Evolutionary conservation across 495 filamentous ascomycete genomes (phyloP), one percentile per base, ranked within the genome.

Genomic region (Corynascus novoguineensis): DNA sequence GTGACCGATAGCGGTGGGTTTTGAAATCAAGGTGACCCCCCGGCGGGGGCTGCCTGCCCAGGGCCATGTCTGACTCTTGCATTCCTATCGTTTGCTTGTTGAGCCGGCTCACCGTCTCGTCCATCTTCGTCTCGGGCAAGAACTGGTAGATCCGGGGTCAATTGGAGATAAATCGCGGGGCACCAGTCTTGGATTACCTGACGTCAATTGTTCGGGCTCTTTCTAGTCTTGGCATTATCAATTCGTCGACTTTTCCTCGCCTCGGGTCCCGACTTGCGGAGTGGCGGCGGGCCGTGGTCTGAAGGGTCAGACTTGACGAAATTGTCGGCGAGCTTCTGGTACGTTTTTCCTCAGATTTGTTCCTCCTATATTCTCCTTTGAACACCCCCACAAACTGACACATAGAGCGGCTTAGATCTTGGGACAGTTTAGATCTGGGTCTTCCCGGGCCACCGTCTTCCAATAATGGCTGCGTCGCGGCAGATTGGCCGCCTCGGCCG

Each of bases 401-500:
- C 4, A 8, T 28, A 4, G 10, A 15, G 9, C 4, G 4, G 24
- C 25, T 28, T n/a, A 5, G 12, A 28, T 1, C 11, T 28, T 22
- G 19, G 42, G 42, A 15, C 37, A 25, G 4, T 22, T 46, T 25
- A 5, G 24, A 25, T 15, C 8, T 28, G 17, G 37, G 10, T 12
- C 11, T 38, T 25, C 41, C 27, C 42, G 24, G 42, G 14, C 25
- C 28, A 0, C 14, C 22, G 25, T 27, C 25, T 17, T 27, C 42
- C 22, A 46, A 25, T 14, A 24, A 68, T 68, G 61, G 32, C 52
- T 48, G 56, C 46, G 24, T 56, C 55, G 29, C 59, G 62, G 28
- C 64, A 63, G 12, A 60, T 65, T 34, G 62, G 66, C 57, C 64
- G 60, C 22, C 58, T 68, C 27, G 59, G 66, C 58, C 61, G 32